Evolutionary conservation across 176 grass and related monocot species (phyloP).

Genomic region (Oryza rufipogon): DNA sequence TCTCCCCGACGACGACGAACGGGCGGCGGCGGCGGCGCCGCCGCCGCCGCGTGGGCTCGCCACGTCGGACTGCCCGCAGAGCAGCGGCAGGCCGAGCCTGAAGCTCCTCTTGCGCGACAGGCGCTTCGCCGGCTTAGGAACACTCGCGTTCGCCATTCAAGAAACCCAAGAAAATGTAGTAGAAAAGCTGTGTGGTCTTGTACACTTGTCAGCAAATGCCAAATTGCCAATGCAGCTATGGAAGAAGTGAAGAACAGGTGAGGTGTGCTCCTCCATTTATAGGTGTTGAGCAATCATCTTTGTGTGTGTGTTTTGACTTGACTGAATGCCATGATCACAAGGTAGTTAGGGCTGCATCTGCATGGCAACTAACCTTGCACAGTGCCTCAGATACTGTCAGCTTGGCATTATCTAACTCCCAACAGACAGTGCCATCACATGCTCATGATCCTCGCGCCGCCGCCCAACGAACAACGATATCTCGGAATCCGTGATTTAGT

Average conservation of each 20-base stretch:
- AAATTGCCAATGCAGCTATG: slow-evolving; percentile 18
- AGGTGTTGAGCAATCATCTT: slow-evolving; percentile 28
- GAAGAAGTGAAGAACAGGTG: slow-evolving; percentile 17
- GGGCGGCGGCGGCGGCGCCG: neutral
- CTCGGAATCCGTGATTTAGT: slow-evolving; percentile 34
- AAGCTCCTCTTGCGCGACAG: slow-evolving; percentile 63
- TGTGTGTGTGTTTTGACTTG: slow-evolving; percentile 39
- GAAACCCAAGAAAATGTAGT: neutral
- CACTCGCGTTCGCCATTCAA: slow-evolving; percentile 44
- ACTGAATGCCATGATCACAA: slow-evolving; percentile 34
- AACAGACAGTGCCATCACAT: slow-evolving; percentile 57
- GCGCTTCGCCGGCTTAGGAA: slow-evolving; percentile 47
- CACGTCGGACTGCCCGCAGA: slow-evolving; percentile 50
- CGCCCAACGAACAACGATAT: slow-evolving; percentile 63
- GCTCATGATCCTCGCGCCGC: slow-evolving; percentile 55
- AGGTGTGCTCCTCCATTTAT: slow-evolving; percentile 24
- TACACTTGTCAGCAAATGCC: slow-evolving; percentile 25
- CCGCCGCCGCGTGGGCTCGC: slow-evolving; percentile 15
- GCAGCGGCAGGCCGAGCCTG: slow-evolving; percentile 58
- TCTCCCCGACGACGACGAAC: slow-evolving; percentile 40
- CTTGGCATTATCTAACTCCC: slow-evolving; percentile 61
- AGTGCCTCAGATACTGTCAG: slow-evolving; percentile 49
- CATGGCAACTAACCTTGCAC: slow-evolving; percentile 36
- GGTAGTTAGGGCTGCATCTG: slow-evolving; percentile 34
- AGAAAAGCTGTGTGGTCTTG: neutral